These are phyloP conservation scores for Chlamydomonas applanata DNA, from an alignment of 139 green algal species.

Conservation along the genomic window DNA sequence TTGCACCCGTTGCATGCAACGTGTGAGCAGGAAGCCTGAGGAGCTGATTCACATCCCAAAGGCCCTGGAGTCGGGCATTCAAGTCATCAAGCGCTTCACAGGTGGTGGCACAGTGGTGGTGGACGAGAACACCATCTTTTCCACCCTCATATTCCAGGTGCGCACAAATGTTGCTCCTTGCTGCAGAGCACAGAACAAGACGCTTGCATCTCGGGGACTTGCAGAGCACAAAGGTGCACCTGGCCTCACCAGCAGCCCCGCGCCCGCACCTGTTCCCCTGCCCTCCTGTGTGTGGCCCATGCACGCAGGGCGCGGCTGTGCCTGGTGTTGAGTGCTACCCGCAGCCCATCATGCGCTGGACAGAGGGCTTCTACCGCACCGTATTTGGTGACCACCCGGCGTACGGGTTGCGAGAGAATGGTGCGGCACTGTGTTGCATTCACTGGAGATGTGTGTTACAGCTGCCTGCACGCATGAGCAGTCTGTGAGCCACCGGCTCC, in stretches of 20 bases:
- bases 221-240: too few species aligned
- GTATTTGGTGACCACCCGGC: conserved; percentile 58
- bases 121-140: conserved; percentile 82
- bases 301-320: conserved; percentile 30
- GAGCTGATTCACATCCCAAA: conserved; percentile 68
- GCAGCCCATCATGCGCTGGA: conserved; percentile 90
- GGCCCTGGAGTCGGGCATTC: conserved; percentile 47
- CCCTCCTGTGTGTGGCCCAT: conserved; percentile 3
- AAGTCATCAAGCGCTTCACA: conserved; percentile 86
- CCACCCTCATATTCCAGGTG: conserved; percentile 52
- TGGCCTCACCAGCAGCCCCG: too few species aligned
- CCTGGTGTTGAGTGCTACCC: conserved; percentile 75
- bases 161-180: background rate
- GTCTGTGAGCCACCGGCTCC: too few species aligned
- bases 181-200: too few species aligned
- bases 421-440: conserved; percentile 48
- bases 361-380: conserved; percentile 68
- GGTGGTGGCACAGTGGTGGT: conserved; percentile 97
- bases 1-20: background rate
- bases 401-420: conserved; percentile 76
- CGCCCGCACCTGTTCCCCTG: too few species aligned
- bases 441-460: background rate
- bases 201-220: too few species aligned
- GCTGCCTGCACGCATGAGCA: background rate
- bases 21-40: conserved; percentile 62